Conservation (phyloP, 805 yeast species). For the Kodamaea restingae region DNA sequence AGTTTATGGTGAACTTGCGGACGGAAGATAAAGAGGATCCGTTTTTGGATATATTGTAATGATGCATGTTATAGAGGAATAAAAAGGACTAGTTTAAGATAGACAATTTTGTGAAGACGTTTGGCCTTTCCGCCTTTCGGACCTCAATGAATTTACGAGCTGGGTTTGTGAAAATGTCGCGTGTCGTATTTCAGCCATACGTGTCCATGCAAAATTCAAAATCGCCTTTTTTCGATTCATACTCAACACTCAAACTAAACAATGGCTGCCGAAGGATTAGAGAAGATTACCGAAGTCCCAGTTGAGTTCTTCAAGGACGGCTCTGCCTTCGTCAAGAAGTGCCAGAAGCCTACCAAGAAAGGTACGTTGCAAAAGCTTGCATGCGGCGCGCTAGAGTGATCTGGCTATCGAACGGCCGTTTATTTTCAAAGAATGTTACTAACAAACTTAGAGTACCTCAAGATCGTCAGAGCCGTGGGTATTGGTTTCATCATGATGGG, state of each 20-base stretch:
- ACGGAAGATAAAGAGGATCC: conserved; percentile 27
- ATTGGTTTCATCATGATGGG: conserved; percentile 97
- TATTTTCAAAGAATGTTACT: conserved; percentile 12
- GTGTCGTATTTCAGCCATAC: neutral
- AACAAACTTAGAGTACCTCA: conserved; percentile 62
- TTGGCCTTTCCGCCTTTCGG: no score
- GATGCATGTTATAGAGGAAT: neutral
- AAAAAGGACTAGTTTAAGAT: no score
- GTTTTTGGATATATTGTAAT: conserved; percentile 28
- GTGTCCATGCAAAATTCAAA: neutral
- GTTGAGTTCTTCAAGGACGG: conserved; percentile 91
- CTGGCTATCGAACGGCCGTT: neutral
- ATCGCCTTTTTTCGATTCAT: neutral
- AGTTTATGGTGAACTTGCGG: conserved; percentile 20
- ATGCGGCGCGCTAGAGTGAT: no score
- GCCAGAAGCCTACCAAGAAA: conserved; percentile 87
- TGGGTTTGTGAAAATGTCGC: neutral
- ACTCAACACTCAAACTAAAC: conserved; percentile 1
- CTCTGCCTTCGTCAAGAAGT: conserved; percentile 77
- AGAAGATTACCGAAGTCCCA: conserved; percentile 80
- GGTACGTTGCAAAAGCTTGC: conserved; percentile 44
- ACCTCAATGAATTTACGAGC: no score
- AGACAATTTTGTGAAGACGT: no score
- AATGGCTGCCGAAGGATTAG: conserved; percentile 59
- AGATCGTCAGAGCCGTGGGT: conserved; percentile 93